A percentile compares a stretch with the other conserved stretches of the same genome.
phyloP scores from a whole-genome alignment of 768 basidiomycete genomes.

The Termitomyces sp. region DNA sequence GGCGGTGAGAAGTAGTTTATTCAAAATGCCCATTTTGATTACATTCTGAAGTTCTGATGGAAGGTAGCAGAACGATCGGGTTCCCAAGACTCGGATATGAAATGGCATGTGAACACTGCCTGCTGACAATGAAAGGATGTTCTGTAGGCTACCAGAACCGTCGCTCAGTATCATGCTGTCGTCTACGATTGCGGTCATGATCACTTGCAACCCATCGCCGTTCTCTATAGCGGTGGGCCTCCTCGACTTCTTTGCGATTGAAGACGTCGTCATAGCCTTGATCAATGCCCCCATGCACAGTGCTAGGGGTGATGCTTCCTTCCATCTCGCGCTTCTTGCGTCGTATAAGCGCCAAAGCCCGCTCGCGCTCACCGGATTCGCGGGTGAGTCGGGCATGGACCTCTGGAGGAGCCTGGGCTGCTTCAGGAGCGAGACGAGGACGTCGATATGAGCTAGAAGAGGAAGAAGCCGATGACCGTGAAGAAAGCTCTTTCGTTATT shows the following conservation, averaged over 20 bases:
- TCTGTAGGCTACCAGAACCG: conserved; percentile 11
- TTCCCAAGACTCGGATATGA: neutral
- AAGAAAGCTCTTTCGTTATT: conserved; percentile 63
- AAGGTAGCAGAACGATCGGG: neutral
- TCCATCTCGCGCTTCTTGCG: conserved; percentile 62
- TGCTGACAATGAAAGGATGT: neutral
- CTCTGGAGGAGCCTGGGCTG: conserved; percentile 33
- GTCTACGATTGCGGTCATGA: conserved; percentile 14
- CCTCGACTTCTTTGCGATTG: conserved; percentile 68
- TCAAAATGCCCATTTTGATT: too few species aligned
- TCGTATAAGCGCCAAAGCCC: conserved; percentile 68
- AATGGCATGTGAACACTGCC: neutral
- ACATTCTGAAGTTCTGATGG: neutral
- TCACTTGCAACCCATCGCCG: conserved; percentile 27
- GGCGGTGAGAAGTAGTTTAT: too few species aligned
- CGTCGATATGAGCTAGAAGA: conserved; percentile 14
- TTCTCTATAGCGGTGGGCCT: conserved; percentile 54
- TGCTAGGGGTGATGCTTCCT: conserved; percentile 70
- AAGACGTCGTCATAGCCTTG: conserved; percentile 66
- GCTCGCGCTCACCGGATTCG: conserved; percentile 71
- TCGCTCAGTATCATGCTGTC: conserved; percentile 15
- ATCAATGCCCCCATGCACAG: conserved; percentile 46
- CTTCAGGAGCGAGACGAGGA: conserved; percentile 14
- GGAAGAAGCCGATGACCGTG: conserved; percentile 25
- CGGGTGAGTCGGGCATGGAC: conserved; percentile 61